Percentiles rank a stretch among this genome's conserved stretches.
These are phyloP conservation scores for Teunomyces aglyptinius DNA, from an alignment of 805 yeast genomes.

Conservation along the genomic window DNA sequence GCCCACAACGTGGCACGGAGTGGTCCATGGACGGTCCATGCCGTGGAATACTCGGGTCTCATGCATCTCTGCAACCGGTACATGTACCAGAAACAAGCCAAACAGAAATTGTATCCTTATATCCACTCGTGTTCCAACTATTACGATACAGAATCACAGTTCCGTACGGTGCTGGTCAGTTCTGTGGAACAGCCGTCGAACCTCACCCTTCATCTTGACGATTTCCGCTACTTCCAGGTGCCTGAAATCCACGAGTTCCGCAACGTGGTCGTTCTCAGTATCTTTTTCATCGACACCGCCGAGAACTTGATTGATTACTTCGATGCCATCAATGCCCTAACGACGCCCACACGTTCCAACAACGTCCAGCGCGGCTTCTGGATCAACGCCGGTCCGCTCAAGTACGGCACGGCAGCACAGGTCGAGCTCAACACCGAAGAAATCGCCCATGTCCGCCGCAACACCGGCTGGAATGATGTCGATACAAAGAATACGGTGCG, in stretches of 20 bases:
- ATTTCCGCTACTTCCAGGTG: conserved; percentile 57
- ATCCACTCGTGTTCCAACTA: conserved; percentile 72
- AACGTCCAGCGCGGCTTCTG: conserved; percentile 54
- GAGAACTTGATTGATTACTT: conserved; percentile 78
- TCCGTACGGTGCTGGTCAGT: conserved; percentile 37
- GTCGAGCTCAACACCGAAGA: conserved; percentile 77
- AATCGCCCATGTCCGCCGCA: conserved; percentile 46
- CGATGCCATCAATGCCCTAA: conserved; percentile 54
- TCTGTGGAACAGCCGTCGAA: conserved; percentile 44
- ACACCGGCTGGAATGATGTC: conserved; percentile 62
- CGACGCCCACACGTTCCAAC: conserved; percentile 28
- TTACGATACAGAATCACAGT: conserved; percentile 45
- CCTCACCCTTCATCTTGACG: conserved; percentile 52
- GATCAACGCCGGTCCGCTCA: conserved; percentile 91
- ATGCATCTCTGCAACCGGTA: conserved; percentile 72
- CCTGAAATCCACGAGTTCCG: conserved; percentile 30
- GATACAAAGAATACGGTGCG: conserved; percentile 14
- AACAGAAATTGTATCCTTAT: conserved; percentile 41
- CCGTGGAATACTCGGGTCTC: conserved; percentile 72
- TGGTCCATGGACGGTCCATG: conserved; percentile 48
- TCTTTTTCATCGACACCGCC: conserved; percentile 90
- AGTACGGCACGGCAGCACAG: conserved; percentile 83
- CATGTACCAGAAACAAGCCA: conserved; percentile 36
- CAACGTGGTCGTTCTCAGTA: conserved; percentile 58
- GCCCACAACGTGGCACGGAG: conserved; percentile 57